These are phyloP conservation scores for Hymenoscyphus repandus DNA, from an alignment of 2,329 filamentous ascomycete species.

Conservation along the genomic window DNA sequence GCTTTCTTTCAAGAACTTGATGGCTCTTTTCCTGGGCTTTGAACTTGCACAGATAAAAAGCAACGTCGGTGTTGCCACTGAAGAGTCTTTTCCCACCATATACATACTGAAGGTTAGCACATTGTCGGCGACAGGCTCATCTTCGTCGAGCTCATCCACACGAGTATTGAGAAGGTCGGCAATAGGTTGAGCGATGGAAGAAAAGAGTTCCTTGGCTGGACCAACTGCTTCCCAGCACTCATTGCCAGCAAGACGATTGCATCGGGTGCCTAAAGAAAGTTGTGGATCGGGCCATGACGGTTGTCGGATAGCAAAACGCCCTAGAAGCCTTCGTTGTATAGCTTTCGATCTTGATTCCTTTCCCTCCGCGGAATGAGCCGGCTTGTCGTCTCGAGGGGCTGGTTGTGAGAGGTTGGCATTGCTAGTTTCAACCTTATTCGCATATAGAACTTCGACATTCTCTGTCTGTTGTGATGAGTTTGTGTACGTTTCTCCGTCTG, in stretches of 20 bases:
- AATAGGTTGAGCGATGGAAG: neutral
- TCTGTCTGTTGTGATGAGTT: too few relatives aligned
- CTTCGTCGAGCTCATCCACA: constrained; percentile 5
- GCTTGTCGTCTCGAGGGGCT: too few relatives aligned
- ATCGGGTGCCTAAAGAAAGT: constrained; percentile 3
- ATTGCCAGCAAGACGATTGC: neutral
- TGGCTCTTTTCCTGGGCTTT: constrained; percentile 3
- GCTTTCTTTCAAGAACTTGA: constrained; percentile 5
- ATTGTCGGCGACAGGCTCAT: constrained; percentile 5
- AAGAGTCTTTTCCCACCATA: neutral
- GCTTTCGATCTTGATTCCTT: too few relatives aligned
- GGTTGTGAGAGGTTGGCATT: too few relatives aligned
- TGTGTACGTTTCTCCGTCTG: too few relatives aligned
- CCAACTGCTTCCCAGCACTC: constrained; percentile 8
- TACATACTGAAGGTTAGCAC: constrained; percentile 8
- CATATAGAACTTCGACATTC: too few relatives aligned
- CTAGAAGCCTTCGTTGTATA: too few relatives aligned
- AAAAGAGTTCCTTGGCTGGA: constrained; percentile 3
- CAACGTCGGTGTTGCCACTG: neutral
- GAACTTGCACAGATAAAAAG: constrained; percentile 1
- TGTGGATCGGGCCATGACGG: constrained; percentile 4
- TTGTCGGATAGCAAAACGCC: too few relatives aligned
- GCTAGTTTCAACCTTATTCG: too few relatives aligned
- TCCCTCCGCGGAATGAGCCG: too few relatives aligned
- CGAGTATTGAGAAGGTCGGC: constrained; percentile 5